These are phyloP conservation scores for Taiozyma onychis DNA, from an alignment of 1,139 yeast species.

Conservation along the genomic window DNA sequence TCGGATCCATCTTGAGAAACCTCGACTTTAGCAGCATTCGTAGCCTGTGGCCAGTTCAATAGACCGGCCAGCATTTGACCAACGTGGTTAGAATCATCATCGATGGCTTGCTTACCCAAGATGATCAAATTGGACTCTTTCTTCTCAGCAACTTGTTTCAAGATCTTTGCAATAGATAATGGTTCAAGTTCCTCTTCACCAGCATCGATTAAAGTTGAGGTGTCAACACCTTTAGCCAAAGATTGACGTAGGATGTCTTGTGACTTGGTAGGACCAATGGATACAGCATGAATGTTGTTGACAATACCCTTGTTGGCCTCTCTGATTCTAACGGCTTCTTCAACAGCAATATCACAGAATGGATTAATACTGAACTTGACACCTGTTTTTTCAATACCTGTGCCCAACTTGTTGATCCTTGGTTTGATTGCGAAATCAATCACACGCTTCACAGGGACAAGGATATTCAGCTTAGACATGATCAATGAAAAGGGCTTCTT, in stretches of 20 bases:
- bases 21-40: slow-evolving; percentile 87
- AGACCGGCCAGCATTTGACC: slow-evolving; percentile 97
- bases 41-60: slow-evolving; percentile 96
- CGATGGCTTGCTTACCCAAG: slow-evolving; percentile 94
- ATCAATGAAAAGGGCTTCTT: too few species aligned
- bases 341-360: slow-evolving; percentile 94
- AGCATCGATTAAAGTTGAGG: slow-evolving; percentile 75
- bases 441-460: slow-evolving; percentile 93
- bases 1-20: slow-evolving; percentile 34
- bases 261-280: slow-evolving; percentile 83
- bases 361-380: slow-evolving; percentile 94
- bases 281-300: slow-evolving; percentile 83
- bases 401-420: slow-evolving; percentile 78
- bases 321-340: slow-evolving; percentile 80
- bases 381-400: slow-evolving; percentile 86
- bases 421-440: slow-evolving; percentile 94
- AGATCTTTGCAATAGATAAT: slow-evolving; percentile 81
- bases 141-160: slow-evolving; percentile 66
- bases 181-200: slow-evolving; percentile 77
- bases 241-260: slow-evolving; percentile 88
- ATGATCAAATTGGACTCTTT: slow-evolving; percentile 73
- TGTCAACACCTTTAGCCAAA: slow-evolving; percentile 90
- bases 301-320: slow-evolving; percentile 68
- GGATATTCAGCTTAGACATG: slow-evolving; percentile 38
- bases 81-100: slow-evolving; percentile 92